Evolutionary conservation across 1,139 yeast species (phyloP).

Genomic region (Yarrowia galli): DNA sequence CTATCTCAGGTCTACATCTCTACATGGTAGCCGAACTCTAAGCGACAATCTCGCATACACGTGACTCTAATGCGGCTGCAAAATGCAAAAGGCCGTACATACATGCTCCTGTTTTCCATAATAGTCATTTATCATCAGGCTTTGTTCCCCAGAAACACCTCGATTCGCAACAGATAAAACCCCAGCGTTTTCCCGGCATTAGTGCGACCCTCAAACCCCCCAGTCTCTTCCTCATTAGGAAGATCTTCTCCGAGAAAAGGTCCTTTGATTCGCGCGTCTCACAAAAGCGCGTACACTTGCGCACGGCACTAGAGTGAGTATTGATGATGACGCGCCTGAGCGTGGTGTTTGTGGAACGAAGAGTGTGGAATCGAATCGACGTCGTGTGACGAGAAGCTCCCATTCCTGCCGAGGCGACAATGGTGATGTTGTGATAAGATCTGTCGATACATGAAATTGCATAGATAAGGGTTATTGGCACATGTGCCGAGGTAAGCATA

Average conservation of each 20-base stretch:
- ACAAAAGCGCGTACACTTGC: not conserved
- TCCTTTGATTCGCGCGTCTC: not conserved
- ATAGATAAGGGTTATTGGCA: conserved; percentile 1
- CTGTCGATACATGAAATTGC: not conserved
- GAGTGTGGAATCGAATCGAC: not conserved
- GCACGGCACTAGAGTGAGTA: conserved; percentile 25
- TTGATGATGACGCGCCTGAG: no score
- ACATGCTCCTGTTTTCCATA: not conserved
- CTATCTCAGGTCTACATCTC: conserved; percentile 1
- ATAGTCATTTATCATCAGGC: conserved; percentile 10
- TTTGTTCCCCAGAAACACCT: not conserved
- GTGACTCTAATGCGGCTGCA: conserved; percentile 33
- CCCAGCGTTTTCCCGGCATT: not conserved
- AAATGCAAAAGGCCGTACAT: conserved; percentile 37
- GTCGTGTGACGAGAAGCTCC: no score
- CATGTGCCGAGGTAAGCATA: not conserved
- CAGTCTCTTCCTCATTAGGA: not conserved
- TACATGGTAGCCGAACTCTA: not conserved
- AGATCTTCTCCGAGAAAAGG: not conserved
- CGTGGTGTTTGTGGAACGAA: not conserved
- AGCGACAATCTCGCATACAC: conserved; percentile 32
- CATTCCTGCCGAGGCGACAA: no score
- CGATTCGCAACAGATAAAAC: not conserved
- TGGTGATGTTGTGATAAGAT: no score
- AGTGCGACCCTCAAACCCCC: not conserved